Percentiles rank a stretch among this genome's conserved stretches.
Evolutionary conservation across 805 yeast genomes (phyloP).

Genomic region (Saccharomyces paradoxus): DNA sequence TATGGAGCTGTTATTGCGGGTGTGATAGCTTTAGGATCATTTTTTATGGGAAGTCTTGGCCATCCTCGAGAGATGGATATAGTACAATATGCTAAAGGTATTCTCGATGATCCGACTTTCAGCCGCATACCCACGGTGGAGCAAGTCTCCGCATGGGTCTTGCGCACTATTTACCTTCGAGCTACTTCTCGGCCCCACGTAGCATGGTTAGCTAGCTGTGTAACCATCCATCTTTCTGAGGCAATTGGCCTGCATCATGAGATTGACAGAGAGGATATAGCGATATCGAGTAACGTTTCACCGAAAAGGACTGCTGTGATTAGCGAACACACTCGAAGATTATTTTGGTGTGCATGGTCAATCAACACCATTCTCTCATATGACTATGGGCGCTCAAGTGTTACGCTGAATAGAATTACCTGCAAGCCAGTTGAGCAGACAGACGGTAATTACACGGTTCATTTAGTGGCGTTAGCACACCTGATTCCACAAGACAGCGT

Average conservation of each 20-base stretch:
- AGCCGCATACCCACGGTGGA: slow-evolving; percentile 7
- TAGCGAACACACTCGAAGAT: slow-evolving; percentile 5
- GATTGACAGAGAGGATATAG: slow-evolving; percentile 3
- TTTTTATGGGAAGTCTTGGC: slow-evolving; percentile 6
- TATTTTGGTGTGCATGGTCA: slow-evolving; percentile 11
- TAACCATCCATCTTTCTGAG: slow-evolving; percentile 7
- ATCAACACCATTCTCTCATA: slow-evolving; percentile 7
- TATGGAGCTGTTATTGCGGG: slow-evolving; percentile 8
- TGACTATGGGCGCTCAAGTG: slow-evolving; percentile 10
- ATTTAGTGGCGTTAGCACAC: slow-evolving; percentile 4
- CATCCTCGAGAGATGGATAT: slow-evolving; percentile 10
- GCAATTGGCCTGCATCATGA: slow-evolving; percentile 9
- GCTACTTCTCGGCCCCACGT: slow-evolving; percentile 8
- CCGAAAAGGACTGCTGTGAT: neutral
- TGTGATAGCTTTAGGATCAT: slow-evolving; percentile 7
- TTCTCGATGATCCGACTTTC: slow-evolving; percentile 8
- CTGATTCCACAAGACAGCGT: slow-evolving; percentile 4
- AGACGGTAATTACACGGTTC: slow-evolving; percentile 1
- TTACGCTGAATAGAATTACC: slow-evolving; percentile 3
- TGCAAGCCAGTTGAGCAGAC: slow-evolving; percentile 4
- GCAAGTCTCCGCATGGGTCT: slow-evolving; percentile 8
- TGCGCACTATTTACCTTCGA: slow-evolving; percentile 6
- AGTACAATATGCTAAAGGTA: slow-evolving; percentile 7
- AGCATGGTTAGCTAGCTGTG: slow-evolving; percentile 9
- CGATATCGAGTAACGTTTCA: neutral